phyloP scores from a whole-genome alignment of 306 rosid genomes.

The Corylus avellana region DNA sequence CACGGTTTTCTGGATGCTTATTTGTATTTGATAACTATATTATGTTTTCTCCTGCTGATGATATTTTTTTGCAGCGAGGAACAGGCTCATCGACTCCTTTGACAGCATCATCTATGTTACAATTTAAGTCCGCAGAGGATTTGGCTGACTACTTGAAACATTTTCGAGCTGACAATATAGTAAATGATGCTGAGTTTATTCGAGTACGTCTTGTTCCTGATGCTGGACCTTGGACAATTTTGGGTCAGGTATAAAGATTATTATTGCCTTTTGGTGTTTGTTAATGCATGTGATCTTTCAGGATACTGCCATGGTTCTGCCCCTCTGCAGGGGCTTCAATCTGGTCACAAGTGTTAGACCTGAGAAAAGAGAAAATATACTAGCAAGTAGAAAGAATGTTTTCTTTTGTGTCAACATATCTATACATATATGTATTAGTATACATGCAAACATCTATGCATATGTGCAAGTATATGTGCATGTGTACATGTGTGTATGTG shows the following conservation, averaged over 20 bases:
- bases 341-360: not conserved
- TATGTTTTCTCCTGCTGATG: constrained; percentile 25
- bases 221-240: constrained; percentile 80
- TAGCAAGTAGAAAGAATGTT: not conserved
- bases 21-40: constrained; percentile 11
- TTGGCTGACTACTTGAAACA: constrained; percentile 65
- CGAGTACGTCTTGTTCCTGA: constrained; percentile 81
- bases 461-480: not conserved
- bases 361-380: not conserved
- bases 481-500: not conserved
- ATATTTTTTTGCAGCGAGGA: constrained; percentile 74
- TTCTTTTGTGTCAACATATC: not conserved
- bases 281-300: constrained; percentile 22
- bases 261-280: constrained; percentile 20
- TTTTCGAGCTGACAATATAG: constrained; percentile 93
- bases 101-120: constrained; percentile 81
- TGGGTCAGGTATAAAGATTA: constrained; percentile 81
- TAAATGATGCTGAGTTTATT: constrained; percentile 88
- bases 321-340: constrained; percentile 3
- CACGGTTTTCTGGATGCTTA: constrained; percentile 41
- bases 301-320: not conserved
- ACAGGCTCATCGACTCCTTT: constrained; percentile 94
- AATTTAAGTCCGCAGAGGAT: constrained; percentile 65
- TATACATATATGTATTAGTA: not conserved
- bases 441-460: not conserved